A percentile compares a stretch with the other conserved stretches of the same genome.
These are phyloP conservation scores for Nidularia pulvinata DNA, from an alignment of 768 basidiomycete genomes.

Conservation along the genomic window DNA sequence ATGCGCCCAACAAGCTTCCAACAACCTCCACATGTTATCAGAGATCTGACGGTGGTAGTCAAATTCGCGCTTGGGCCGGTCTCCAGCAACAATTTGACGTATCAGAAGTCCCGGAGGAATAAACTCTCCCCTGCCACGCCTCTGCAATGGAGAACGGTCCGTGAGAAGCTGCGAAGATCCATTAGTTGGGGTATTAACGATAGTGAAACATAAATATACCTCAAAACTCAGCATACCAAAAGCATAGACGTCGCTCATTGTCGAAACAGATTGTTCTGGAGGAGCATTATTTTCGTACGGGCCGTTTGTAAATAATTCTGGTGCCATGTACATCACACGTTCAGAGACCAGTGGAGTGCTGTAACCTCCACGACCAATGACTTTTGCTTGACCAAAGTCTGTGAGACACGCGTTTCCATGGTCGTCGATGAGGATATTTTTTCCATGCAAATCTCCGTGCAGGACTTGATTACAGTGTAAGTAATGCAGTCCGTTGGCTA, in stretches of 20 bases:
- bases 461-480: not conserved
- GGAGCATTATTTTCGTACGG: not conserved
- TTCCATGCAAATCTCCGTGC: not conserved
- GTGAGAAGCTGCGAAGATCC: not conserved
- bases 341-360: not conserved
- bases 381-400: not conserved
- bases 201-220: not conserved
- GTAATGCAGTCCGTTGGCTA: not conserved
- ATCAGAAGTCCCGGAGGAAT: not conserved
- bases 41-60: not conserved
- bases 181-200: not conserved
- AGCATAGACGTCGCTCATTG: not conserved
- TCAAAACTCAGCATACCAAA: not conserved
- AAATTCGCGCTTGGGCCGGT: not conserved
- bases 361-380: not conserved
- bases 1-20: not conserved
- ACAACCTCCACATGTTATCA: not conserved
- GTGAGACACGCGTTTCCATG: not conserved
- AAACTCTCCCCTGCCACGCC: not conserved
- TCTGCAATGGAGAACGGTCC: too few species aligned
- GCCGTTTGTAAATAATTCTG: too few species aligned
- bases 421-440: not conserved
- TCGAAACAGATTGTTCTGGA: not conserved
- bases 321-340: not conserved
- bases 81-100: not conserved